phyloP scores from a whole-genome alignment of 331 rosid genomes.

The Malus hybrid region DNA sequence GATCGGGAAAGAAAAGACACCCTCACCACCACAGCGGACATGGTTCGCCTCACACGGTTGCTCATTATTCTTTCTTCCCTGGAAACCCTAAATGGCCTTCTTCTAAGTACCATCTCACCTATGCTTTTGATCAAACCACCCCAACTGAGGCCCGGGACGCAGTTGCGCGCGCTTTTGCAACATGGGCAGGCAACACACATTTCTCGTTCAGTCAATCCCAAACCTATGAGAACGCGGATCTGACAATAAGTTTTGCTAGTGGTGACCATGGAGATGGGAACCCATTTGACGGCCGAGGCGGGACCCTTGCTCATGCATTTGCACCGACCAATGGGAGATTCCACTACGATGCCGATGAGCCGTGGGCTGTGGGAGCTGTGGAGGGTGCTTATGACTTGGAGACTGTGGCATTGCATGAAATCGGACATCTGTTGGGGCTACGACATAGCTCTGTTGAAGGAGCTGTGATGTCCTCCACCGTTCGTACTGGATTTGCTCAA shows the following conservation, averaged over 20 bases:
- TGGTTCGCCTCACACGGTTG: background rate
- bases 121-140: conserved; percentile 3
- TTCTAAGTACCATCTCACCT: conserved; percentile 13
- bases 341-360: conserved; percentile 25
- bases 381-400: conserved; percentile 8
- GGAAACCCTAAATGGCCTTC: conserved; percentile 31
- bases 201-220: conserved; percentile 13
- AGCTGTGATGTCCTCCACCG: conserved; percentile 17
- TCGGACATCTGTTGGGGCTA: conserved; percentile 34
- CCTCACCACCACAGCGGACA: background rate
- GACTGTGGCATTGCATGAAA: conserved; percentile 33
- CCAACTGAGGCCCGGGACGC: background rate
- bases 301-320: conserved; percentile 24
- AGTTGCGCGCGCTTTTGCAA: conserved; percentile 22
- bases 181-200: conserved; percentile 20
- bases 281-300: conserved; percentile 19
- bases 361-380: conserved; percentile 5
- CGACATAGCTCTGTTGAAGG: conserved; percentile 20
- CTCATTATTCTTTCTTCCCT: conserved; percentile 9
- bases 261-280: conserved; percentile 8
- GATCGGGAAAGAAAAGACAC: background rate
- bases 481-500: conserved; percentile 5
- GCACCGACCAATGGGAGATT: conserved; percentile 28
- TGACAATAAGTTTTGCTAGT: background rate
- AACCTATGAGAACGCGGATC: background rate